Percentiles rank a stretch among this genome's conserved stretches.
Evolutionary conservation across 1,284 basidiomycete species (phyloP).

Genomic region (Irpex sp.): DNA sequence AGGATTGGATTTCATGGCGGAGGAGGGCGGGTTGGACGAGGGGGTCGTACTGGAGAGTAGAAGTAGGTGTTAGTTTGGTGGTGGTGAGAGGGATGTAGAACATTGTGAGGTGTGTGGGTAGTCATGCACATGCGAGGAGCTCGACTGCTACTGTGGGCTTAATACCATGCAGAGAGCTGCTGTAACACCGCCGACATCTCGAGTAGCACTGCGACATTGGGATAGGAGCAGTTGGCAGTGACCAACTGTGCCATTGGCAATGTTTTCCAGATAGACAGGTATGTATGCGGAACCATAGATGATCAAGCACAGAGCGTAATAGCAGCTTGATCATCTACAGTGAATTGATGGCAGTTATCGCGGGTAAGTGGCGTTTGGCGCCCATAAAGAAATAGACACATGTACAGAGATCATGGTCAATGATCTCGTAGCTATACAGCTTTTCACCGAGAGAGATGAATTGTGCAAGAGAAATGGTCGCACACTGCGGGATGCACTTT

Average conservation of each 20-base stretch:
- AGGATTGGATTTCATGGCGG: constrained; percentile 74
- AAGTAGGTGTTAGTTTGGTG: constrained; percentile 7
- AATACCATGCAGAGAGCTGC: neutral
- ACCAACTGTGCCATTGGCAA: neutral
- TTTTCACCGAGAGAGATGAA: no score
- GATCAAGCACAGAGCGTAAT: no score
- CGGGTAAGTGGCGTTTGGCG: neutral
- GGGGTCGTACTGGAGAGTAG: constrained; percentile 74
- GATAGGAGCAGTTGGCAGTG: neutral
- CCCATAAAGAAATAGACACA: neutral
- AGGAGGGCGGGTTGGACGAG: constrained; percentile 88
- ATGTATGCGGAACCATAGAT: no score
- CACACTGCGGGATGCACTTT: no score
- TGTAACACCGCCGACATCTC: neutral
- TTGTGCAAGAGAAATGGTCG: no score
- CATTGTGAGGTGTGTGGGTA: constrained; percentile 1
- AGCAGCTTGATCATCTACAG: neutral
- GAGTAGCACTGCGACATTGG: neutral
- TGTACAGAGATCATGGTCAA: no score
- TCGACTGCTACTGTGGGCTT: neutral
- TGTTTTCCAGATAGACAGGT: neutral
- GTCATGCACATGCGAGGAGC: no score
- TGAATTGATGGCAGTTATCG: neutral
- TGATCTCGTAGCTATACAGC: no score
- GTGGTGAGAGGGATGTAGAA: constrained; percentile 5